Percentiles rank a stretch among this genome's conserved stretches.
These are phyloP conservation scores for Botrytis cinerea DNA, from an alignment of 2,329 filamentous ascomycete species.

Conservation along the genomic window DNA sequence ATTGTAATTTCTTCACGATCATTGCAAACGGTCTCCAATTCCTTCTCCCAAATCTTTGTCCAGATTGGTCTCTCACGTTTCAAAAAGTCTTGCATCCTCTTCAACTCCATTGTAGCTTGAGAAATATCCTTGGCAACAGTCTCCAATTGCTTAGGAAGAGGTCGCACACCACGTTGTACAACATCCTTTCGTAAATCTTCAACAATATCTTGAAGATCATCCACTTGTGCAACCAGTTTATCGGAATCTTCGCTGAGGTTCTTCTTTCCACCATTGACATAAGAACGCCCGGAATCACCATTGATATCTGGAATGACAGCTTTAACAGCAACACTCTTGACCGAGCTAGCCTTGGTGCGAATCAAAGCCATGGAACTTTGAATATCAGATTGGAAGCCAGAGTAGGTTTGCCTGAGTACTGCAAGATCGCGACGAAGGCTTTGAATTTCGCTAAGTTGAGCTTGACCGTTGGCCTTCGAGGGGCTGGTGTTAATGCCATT, in stretches of 20 bases:
- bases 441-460: constrained; percentile 76
- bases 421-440: constrained; percentile 84
- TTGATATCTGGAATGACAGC: constrained; percentile 70
- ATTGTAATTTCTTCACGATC: constrained; percentile 92
- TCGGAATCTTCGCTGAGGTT: constrained; percentile 85
- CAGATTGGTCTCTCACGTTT: constrained; percentile 90
- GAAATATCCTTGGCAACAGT: constrained; percentile 85
- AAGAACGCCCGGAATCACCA: constrained; percentile 77
- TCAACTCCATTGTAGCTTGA: constrained; percentile 78
- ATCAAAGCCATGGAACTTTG: constrained; percentile 83
- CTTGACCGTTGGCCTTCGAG: constrained; percentile 45
- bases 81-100: constrained; percentile 92
- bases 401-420: constrained; percentile 89
- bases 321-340: constrained; percentile 75
- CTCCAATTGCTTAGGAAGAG: constrained; percentile 87
- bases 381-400: constrained; percentile 85
- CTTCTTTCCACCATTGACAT: constrained; percentile 86
- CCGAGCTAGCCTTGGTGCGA: constrained; percentile 75
- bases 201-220: constrained; percentile 95
- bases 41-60: constrained; percentile 99
- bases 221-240: constrained; percentile 84
- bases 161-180: constrained; percentile 86
- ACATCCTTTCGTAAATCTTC: constrained; percentile 98
- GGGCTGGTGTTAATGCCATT: constrained; percentile 38
- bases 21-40: constrained; percentile 92